Base-by-base conservation (phyloP, 1,139 yeast genomes). In the Lodderomyces beijingensis region DNA sequence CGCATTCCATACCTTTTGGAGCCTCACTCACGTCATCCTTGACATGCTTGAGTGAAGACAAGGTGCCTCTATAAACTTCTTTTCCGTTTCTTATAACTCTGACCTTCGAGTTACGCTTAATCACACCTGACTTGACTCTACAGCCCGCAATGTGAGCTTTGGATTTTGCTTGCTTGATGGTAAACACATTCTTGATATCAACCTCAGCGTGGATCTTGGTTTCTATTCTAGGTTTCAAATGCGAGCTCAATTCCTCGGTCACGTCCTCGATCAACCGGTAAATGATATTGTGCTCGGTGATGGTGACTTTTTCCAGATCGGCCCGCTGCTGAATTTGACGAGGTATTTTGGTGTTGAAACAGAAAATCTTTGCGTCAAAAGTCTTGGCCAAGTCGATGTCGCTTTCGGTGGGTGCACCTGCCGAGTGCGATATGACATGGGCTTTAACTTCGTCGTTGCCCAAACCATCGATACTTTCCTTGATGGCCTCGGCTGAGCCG, bases 1-100 rank as follows among this genome's bases (percentile, higher is more conserved):
- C 98, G 65, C 97, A 91, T 47, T 91, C 98, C 26, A 74, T 73
- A 19, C 95, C 96, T 59, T 86, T 88, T 38, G 77, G 77, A 6
- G 85, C 85, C 47, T 84, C 93, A 1, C 62, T 49, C 4, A 83
- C 84, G 47, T 85, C 95, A 32, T 86, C 91, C 53, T 87, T 88
- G 37, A 78, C 80, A 43, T 84, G 88, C 57, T 86, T 88, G 57
- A 91, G 68, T 3, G 93, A 78, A 2, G 80, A 73, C 14, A 91
- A 58, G 9, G 65, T 65, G 3, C 98, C 98, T 33, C 70, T 70
- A 55, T 65, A 86, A 2, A 91, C 60, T 5, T 63, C 62, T 30
- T 72, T 60, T 8, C 60, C 68, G 8, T 63, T 59, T 46, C 97
- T 72, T 35, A 76, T 46, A 2, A 91, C 81, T 50, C 82, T 77